Conservation (phyloP, 169 alveolate species). For the Plasmodium vinckei region DNA sequence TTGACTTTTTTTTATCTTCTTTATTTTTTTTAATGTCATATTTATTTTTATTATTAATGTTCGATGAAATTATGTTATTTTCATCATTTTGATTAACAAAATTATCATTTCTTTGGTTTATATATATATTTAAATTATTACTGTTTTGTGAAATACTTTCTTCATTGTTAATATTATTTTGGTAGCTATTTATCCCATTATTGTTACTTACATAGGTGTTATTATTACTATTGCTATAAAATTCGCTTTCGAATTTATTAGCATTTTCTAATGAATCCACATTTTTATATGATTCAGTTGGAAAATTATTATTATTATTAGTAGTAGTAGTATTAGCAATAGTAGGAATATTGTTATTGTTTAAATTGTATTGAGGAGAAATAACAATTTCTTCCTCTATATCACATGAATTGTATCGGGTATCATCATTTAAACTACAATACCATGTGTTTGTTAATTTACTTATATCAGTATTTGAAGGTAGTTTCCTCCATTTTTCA, state of each 20-base stretch:
- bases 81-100: no score
- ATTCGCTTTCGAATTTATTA: neutral
- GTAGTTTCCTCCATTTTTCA: constrained; percentile 70
- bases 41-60: no score
- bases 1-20: no score
- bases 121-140: no score
- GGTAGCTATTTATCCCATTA: no score
- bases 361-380: constrained; percentile 7
- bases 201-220: no score
- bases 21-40: no score
- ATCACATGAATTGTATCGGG: constrained; percentile 62
- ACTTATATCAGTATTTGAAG: constrained; percentile 41
- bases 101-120: no score
- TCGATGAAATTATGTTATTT: no score
- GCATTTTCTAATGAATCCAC: neutral
- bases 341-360: neutral
- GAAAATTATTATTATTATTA: neutral
- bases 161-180: no score
- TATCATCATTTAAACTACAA: constrained; percentile 46
- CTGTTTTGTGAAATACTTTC: no score
- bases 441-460: constrained; percentile 66
- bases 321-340: no score
- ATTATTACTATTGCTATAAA: neutral
- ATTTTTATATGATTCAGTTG: constrained; percentile 8
- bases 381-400: constrained; percentile 49